These are phyloP conservation scores for Dothidotthia symphoricarpi DNA, from an alignment of 2,329 filamentous ascomycete species.

Conservation along the genomic window DNA sequence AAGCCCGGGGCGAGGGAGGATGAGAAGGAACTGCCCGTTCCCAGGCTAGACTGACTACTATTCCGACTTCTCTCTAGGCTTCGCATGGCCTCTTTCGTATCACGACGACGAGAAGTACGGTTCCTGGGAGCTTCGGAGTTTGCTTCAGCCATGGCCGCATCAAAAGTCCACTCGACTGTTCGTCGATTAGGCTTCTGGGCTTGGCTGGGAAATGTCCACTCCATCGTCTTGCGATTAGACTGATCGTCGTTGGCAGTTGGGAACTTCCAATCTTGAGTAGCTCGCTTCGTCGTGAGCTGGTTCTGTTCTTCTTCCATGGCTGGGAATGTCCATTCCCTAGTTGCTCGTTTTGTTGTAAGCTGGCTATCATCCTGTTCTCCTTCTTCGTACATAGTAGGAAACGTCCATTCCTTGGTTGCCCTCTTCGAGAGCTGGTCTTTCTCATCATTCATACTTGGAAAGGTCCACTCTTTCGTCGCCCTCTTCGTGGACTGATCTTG, in stretches of 20 bases:
- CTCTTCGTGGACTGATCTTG: slow-evolving; percentile 31
- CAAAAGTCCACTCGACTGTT: slow-evolving; percentile 52
- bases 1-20: slow-evolving; percentile 36
- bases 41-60: slow-evolving; percentile 4
- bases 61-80: slow-evolving; percentile 19
- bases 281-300: slow-evolving; percentile 16
- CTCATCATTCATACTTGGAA: slow-evolving; percentile 38
- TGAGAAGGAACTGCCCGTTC: slow-evolving; percentile 22
- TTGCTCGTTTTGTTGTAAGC: slow-evolving; percentile 32
- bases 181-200: slow-evolving; percentile 41
- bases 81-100: slow-evolving; percentile 36
- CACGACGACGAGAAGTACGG: slow-evolving; percentile 32
- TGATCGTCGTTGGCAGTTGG: slow-evolving; percentile 27
- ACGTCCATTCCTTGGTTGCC: slow-evolving; percentile 56
- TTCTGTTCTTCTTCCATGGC: slow-evolving; percentile 33
- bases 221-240: slow-evolving; percentile 47
- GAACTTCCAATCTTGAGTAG: slow-evolving; percentile 51
- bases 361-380: slow-evolving; percentile 27
- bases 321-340: slow-evolving; percentile 57
- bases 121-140: slow-evolving; percentile 34
- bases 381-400: slow-evolving; percentile 46
- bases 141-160: slow-evolving; percentile 45
- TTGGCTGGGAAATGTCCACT: slow-evolving; percentile 52
- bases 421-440: slow-evolving; percentile 41
- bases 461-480: slow-evolving; percentile 54